Evolutionary conservation across 1,139 yeast genomes (phyloP), one percentile per base, ranked within the genome.

Genomic region (Candida sp.): DNA sequence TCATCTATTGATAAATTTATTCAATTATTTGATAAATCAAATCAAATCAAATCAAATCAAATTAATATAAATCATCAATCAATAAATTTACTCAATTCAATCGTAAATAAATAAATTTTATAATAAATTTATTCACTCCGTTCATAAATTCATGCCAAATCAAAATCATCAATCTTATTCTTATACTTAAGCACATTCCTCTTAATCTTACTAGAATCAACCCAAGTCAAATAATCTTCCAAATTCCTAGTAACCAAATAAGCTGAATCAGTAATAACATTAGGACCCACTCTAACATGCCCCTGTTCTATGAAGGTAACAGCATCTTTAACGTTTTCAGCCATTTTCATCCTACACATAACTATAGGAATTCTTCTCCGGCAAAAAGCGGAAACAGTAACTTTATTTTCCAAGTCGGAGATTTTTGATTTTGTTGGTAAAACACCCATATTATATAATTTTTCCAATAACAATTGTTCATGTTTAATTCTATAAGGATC

Each of bases 171-270:
- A 58, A 85, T 79, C 68, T 83, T 81, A 67, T 93, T 91, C 69
- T 88, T 85, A 70, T 87, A 95, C 68, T 87, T 87, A 68, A 91
- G 83, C 48, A 91, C 81, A 54, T 89, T 90, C 58, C 87, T 79
- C 76, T 87, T 91, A 65, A 95, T 91, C 83, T 93, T 95, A 51
- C 96, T 85, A 15, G 2, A 2, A 39, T 95, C 98, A 19, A 88
- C 95, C 99, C 99, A 95, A 1, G 99, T 95, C 56, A 95, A 78
- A 64, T 89, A 93, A 66, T 95, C 99, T 62, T 95, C 99, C 84
- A 93, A 77, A 55, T 84, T 89, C 60, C 95, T 76, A 7, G 97
- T 91, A 3, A 95, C 95, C 55, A 95, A 73, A 62, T 85, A 93
- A 0, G 99, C 97, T 3, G 99, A 95, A 61, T 95, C 99, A 0